phyloP scores from a whole-genome alignment of 1,139 yeast species.

The Yamadazyma membranifaciens region DNA sequence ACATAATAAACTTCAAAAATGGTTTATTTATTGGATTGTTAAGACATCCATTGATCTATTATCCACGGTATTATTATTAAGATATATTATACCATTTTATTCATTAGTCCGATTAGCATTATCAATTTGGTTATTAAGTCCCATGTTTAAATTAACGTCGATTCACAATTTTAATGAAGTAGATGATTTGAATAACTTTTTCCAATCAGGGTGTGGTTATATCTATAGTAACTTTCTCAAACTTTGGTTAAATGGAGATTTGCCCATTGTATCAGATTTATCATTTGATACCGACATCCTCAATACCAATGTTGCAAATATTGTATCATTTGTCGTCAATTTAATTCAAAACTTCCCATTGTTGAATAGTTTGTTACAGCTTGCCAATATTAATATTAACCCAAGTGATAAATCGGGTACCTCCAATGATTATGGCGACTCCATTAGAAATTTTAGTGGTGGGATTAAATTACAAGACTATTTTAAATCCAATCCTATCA shows the following conservation, averaged over 20 bases:
- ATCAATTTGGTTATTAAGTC: conserved; percentile 54
- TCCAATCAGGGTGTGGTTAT: conserved; percentile 37
- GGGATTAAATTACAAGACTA: conserved; percentile 2
- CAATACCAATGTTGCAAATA: conserved; percentile 2
- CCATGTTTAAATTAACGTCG: conserved; percentile 25
- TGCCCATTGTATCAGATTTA: conserved; percentile 6
- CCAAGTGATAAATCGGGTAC: background rate
- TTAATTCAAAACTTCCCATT: conserved; percentile 7
- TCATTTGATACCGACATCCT: conserved; percentile 8
- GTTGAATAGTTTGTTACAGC: background rate
- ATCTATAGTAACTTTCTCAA: conserved; percentile 30
- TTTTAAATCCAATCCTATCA: background rate
- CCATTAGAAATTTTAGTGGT: conserved; percentile 7
- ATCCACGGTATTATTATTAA: conserved; percentile 32
- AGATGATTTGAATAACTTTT: conserved; percentile 26
- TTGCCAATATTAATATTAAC: background rate
- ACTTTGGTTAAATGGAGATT: conserved; percentile 32
- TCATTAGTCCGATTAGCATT: conserved; percentile 38
- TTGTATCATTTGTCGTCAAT: conserved; percentile 3
- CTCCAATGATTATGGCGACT: conserved; percentile 5
- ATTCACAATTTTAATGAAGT: conserved; percentile 8
- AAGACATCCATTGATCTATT: conserved; percentile 32
- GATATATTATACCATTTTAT: conserved; percentile 48
- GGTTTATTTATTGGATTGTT: conserved; percentile 62
- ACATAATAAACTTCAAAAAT: conserved; percentile 42